Base-by-base conservation (phyloP, 2,329 filamentous ascomycete genomes). In the Mycosphaerelloides madeirae region DNA sequence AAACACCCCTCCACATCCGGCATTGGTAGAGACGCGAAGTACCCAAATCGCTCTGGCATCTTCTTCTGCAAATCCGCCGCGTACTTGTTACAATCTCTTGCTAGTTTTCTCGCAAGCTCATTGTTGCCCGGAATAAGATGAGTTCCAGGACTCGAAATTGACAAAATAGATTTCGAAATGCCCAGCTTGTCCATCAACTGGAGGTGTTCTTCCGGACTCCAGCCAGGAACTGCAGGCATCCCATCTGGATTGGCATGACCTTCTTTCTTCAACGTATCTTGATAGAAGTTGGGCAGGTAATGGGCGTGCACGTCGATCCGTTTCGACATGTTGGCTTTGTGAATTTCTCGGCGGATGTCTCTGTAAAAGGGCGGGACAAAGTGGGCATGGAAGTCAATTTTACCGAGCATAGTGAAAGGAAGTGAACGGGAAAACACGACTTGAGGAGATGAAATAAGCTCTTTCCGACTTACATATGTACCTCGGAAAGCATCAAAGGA, bases 61-160 rank as follows among this genome's bases (percentile, higher is more conserved):
- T 54, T 43, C 13, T 55, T 49, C 46, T 70, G 71, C 14, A 73
- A 52, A 13, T 57, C 51, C 0, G 69, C 64, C 6, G 67, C 69
- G 49, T 68, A 71, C 16, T 58, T 48, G 50, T 73, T 74, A 50
- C 61, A 66, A 9, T 65, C 50, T 1, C 72, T 63, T 8, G 69
- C 66, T 2, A 77, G 49, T 11, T 55, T 48, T 14, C 61, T 58
- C 3, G 63, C 66, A 11, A 69, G 60, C 1, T 53, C 41, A 34
- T 66, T 52, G 45, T 76, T 63, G 1, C 59, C 59, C 0, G 67
- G 60, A 0, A 62, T 61, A 13, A 81, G 63, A 46, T 75, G 63
- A 0, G 71, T 75, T 12, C 76, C 77, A 0, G 78, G 78, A 0
- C 72, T 72, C 4, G 71, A 75, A 55, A 80, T 72, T 53, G 73